Evolutionary conservation across 768 basidiomycete species (phyloP), one percentile per base, ranked within the genome.

Genomic region (Holtermanniella nyarrowii): DNA sequence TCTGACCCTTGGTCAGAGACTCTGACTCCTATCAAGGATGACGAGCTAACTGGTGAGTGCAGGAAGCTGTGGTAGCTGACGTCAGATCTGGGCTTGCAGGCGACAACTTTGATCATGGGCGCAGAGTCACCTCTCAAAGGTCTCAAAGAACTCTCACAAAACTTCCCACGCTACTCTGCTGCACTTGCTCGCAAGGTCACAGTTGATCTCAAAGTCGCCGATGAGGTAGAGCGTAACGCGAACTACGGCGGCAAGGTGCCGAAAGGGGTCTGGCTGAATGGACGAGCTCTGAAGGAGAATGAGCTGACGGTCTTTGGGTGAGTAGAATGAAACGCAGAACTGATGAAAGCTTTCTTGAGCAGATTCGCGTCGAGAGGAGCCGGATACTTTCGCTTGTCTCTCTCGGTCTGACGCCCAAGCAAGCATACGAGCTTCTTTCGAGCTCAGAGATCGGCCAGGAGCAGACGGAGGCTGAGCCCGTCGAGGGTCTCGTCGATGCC

Each of bases 141-240:
- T 0, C 77, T 95, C 27, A 78, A 76, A 43, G 77, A 80, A 13
- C 78, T 97, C 20, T 77, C 86, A 0, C 86, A 90, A 62, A 83
- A 91, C 70, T 93, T 96, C 73, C 91, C 93, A 0, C 84, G 80
- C 65, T 93, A 91, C 63, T 82, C 83, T 1, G 77, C 81, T 0
- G 75, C 82, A 2, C 75, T 95, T 25, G 79, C 85, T 0, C 80
- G 88, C 2, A 81, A 53, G 52, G 79, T 89, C 41, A 60, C 73
- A 1, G 72, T 80, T 2, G 78, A 79, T 52, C 65, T 72, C 7
- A 74, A 71, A 12, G 60, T 93, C 7, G 62, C 66, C 0, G 68
- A 76, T 0, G 86, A 87, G 62, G 66, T 89, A 4, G 63, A 75
- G 20, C 64, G 62, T 5, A 88, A 88, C 57, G 76, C 16, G 7